These are phyloP conservation scores for Aspergillus flavus DNA, from an alignment of 2,329 filamentous ascomycete species.

Conservation along the genomic window DNA sequence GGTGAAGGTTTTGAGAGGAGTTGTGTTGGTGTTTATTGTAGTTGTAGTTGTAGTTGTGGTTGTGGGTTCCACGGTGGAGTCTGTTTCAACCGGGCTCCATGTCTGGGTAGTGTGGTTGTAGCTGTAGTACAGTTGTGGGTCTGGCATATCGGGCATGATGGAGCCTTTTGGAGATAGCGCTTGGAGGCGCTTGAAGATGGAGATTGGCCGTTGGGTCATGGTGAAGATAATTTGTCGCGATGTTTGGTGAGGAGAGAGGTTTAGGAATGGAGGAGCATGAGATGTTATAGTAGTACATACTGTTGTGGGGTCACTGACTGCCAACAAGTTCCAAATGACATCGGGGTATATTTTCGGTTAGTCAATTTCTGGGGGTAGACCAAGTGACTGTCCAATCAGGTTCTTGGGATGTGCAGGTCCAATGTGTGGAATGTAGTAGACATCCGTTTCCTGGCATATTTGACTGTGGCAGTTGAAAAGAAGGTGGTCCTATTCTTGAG, in stretches of 20 bases:
- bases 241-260: not conserved
- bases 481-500: too few species aligned
- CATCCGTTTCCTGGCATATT: too few species aligned
- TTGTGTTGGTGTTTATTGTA: too few species aligned
- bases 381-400: not conserved
- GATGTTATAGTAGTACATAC: not conserved
- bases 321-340: not conserved
- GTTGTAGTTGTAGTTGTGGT: not conserved
- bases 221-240: too few species aligned
- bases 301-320: not conserved
- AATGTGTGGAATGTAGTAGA: not conserved
- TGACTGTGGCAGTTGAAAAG: too few species aligned
- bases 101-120: not conserved
- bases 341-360: not conserved
- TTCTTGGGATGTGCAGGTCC: not conserved
- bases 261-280: not conserved
- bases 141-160: not conserved
- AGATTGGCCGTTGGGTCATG: not conserved
- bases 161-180: not conserved
- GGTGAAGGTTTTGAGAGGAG: slow-evolving; percentile 22
- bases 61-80: not conserved
- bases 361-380: not conserved
- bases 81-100: slow-evolving; percentile 5
- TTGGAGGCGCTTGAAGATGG: not conserved
- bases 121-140: slow-evolving; percentile 11